Conservation (phyloP, 352 stramenopile species). For the Phytophthora ramorum region DNA sequence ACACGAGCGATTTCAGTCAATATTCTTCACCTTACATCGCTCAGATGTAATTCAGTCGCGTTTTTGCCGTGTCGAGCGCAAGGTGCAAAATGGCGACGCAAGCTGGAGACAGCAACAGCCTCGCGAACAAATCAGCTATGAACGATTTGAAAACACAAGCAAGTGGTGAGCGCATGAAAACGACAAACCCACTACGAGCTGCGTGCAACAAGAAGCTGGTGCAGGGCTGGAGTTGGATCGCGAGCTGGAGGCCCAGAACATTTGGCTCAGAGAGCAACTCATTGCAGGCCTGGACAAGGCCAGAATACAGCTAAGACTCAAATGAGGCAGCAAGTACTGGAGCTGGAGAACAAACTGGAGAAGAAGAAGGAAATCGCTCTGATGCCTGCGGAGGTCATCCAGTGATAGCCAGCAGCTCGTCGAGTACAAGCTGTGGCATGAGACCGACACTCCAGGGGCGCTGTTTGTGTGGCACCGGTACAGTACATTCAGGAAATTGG, state of each 20-base stretch:
- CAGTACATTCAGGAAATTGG: slow-evolving; percentile 66
- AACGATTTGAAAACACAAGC: background rate
- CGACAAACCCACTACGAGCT: background rate
- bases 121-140: background rate
- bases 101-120: background rate
- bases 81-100: background rate
- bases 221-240: slow-evolving; percentile 54
- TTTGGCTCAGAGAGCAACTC: slow-evolving; percentile 52
- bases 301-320: slow-evolving; percentile 38
- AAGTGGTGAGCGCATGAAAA: background rate
- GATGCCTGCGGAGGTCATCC: slow-evolving; percentile 51
- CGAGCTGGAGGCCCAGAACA: slow-evolving; percentile 58
- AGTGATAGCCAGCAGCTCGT: slow-evolving; percentile 60
- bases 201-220: slow-evolving; percentile 44
- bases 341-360: slow-evolving; percentile 56
- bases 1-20: slow-evolving; percentile 19
- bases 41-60: slow-evolving; percentile 10
- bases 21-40: slow-evolving; percentile 4
- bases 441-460: slow-evolving; percentile 61
- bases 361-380: slow-evolving; percentile 55
- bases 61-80: slow-evolving; percentile 12
- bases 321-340: slow-evolving; percentile 54
- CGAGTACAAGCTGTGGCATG: slow-evolving; percentile 65
- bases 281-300: slow-evolving; percentile 25
- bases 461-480: slow-evolving; percentile 67